A percentile compares a stretch with the other conserved stretches of the same genome.
Conservation (phyloP, 2,329 filamentous ascomycete genomes). For the Fusarium liriodendri region DNA sequence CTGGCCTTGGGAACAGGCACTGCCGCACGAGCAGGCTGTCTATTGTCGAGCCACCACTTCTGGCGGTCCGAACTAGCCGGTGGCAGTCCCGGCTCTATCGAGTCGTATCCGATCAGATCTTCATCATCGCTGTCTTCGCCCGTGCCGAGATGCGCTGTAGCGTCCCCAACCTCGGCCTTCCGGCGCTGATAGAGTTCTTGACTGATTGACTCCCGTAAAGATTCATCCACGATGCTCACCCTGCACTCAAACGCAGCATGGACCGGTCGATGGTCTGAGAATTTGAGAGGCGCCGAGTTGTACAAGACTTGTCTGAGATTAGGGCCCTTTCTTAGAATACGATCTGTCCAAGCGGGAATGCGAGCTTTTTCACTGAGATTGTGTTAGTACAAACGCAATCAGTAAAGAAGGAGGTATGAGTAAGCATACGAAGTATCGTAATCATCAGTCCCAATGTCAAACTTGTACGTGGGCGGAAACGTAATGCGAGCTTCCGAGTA, state of each 20-base stretch:
- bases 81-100: conserved; percentile 81
- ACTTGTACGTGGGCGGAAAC: conserved; percentile 96
- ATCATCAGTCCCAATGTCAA: conserved; percentile 85
- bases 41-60: conserved; percentile 78
- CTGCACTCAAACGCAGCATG: conserved; percentile 89
- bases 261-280: conserved; percentile 97
- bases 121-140: conserved; percentile 76
- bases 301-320: conserved; percentile 88
- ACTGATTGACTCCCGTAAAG: conserved; percentile 76
- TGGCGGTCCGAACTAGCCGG: conserved; percentile 75
- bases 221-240: conserved; percentile 84
- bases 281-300: conserved; percentile 81
- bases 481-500: conserved; percentile 91
- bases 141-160: conserved; percentile 65
- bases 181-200: conserved; percentile 79
- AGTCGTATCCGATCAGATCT: conserved; percentile 83
- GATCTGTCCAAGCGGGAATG: conserved; percentile 97
- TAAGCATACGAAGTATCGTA: conserved; percentile 87
- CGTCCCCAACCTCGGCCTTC: conserved; percentile 72
- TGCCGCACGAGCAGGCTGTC: conserved; percentile 79
- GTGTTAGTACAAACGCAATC: conserved; percentile 23
- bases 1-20: conserved; percentile 70
- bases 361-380: conserved; percentile 82
- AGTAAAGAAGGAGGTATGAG: neutral
- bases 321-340: conserved; percentile 86